A percentile compares a stretch with the other conserved stretches of the same genome.
These are phyloP conservation scores for Trypanosomatidae sp. DNA, from an alignment of 208 protist genomes.

Conservation along the genomic window DNA sequence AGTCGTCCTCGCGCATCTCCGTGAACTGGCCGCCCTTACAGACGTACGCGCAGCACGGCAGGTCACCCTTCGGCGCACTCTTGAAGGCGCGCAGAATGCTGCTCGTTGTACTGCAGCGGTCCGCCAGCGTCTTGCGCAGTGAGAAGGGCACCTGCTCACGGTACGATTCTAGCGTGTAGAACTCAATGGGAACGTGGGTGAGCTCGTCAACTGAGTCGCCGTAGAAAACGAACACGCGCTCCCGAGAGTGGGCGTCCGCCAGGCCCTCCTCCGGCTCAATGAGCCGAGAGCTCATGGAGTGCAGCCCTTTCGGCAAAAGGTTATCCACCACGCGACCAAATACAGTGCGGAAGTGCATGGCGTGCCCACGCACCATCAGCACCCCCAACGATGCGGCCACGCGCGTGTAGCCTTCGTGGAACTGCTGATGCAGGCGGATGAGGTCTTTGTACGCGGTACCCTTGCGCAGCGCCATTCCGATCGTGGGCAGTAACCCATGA, in stretches of 20 bases:
- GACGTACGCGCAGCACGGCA: constrained; percentile 81
- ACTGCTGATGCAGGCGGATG: constrained; percentile 86
- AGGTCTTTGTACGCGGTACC: constrained; percentile 84
- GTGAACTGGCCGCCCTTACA: constrained; percentile 90
- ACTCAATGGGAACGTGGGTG: constrained; percentile 90
- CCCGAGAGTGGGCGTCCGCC: constrained; percentile 29
- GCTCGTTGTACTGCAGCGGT: constrained; percentile 54
- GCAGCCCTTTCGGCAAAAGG: constrained; percentile 80
- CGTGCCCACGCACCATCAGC: constrained; percentile 86
- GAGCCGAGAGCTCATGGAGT: constrained; percentile 82
- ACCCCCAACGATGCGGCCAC: constrained; percentile 45
- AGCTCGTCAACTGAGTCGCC: constrained; percentile 76
- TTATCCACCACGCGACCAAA: constrained; percentile 91
- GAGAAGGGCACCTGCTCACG: constrained; percentile 89
- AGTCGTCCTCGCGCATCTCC: constrained; percentile 86
- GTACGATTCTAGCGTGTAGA: constrained; percentile 93
- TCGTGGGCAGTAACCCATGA: constrained; percentile 84
- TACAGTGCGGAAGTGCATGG: constrained; percentile 86
- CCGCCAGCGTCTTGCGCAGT: constrained; percentile 81
- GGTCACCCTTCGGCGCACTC: constrained; percentile 68
- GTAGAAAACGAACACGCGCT: constrained; percentile 91
- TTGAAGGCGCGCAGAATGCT: constrained; percentile 80
- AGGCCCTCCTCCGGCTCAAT: constrained; percentile 82
- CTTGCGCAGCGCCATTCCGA: constrained; percentile 70
- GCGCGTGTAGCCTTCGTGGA: constrained; percentile 64